phyloP scores from a whole-genome alignment of 1,284 basidiomycete genomes.

The Neonothopanus nambi region DNA sequence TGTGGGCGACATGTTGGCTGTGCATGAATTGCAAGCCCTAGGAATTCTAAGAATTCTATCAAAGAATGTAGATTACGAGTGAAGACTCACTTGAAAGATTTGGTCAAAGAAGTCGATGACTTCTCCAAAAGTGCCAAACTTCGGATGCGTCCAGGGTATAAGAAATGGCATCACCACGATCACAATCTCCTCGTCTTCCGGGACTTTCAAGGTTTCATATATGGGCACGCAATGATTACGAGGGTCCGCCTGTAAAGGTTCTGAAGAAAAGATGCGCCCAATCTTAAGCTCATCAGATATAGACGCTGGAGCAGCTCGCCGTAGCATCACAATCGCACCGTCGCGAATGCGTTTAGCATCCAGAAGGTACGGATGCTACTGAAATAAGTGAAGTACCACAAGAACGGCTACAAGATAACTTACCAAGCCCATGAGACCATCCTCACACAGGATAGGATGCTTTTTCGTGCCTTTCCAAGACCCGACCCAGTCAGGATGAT shows the following conservation, averaged over 20 bases:
- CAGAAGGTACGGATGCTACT: background rate
- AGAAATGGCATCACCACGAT: slow-evolving; percentile 36
- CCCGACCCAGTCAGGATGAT: slow-evolving; percentile 19
- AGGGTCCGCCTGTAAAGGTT: slow-evolving; percentile 13
- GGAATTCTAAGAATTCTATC: background rate
- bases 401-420: background rate
- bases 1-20: slow-evolving; percentile 28
- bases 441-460: slow-evolving; percentile 4
- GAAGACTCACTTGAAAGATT: slow-evolving; percentile 33
- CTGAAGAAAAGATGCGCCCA: slow-evolving; percentile 5
- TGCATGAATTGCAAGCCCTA: slow-evolving; percentile 35
- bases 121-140: slow-evolving; percentile 35
- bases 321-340: slow-evolving; percentile 5
- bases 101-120: slow-evolving; percentile 33
- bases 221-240: slow-evolving; percentile 29
- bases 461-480: slow-evolving; percentile 14
- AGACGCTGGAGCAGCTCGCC: slow-evolving; percentile 3
- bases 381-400: background rate
- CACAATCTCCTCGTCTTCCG: slow-evolving; percentile 12
- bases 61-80: background rate
- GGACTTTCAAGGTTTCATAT: slow-evolving; percentile 23
- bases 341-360: slow-evolving; percentile 11
- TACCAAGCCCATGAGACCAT: slow-evolving; percentile 4
- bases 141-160: slow-evolving; percentile 22
- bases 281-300: slow-evolving; percentile 10